Conservation (phyloP, 495 filamentous ascomycete species). For the Talaromyces thailandensis region DNA sequence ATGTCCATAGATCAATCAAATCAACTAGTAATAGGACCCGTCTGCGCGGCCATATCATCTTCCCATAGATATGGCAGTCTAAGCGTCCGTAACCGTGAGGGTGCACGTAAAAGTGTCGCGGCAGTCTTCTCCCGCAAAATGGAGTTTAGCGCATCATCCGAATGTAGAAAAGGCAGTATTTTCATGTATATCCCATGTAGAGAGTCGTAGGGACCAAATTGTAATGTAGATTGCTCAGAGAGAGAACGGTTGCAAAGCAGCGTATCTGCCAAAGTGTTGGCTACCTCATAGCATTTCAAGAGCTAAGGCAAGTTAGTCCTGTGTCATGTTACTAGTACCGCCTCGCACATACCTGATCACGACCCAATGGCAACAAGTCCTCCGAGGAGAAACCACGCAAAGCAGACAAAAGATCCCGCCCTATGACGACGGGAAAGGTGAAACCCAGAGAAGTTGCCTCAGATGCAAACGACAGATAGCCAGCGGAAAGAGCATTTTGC, state of each 20-base stretch:
- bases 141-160: slow-evolving; percentile 17
- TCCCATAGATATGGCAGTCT: not conserved
- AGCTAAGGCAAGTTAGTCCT: slow-evolving; percentile 9
- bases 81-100: slow-evolving; percentile 11
- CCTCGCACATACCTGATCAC: slow-evolving; percentile 19
- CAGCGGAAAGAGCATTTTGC: slow-evolving; percentile 52
- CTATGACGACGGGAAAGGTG: slow-evolving; percentile 59
- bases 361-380: slow-evolving; percentile 22
- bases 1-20: not conserved
- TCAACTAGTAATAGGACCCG: not conserved
- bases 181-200: slow-evolving; percentile 25
- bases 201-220: slow-evolving; percentile 20
- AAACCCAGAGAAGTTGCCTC: slow-evolving; percentile 56
- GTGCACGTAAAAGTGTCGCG: slow-evolving; percentile 18
- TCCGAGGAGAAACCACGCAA: slow-evolving; percentile 16
- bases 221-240: slow-evolving; percentile 4
- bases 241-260: slow-evolving; percentile 13
- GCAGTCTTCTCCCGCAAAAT: slow-evolving; percentile 24
- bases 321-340: not conserved
- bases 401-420: slow-evolving; percentile 53
- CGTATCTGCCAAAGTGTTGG: slow-evolving; percentile 25
- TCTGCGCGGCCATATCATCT: not conserved
- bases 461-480: slow-evolving; percentile 43
- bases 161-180: slow-evolving; percentile 20
- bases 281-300: slow-evolving; percentile 25